Evolutionary conservation across 768 basidiomycete species (phyloP).

Genomic region (Lactarius sanguifluus): DNA sequence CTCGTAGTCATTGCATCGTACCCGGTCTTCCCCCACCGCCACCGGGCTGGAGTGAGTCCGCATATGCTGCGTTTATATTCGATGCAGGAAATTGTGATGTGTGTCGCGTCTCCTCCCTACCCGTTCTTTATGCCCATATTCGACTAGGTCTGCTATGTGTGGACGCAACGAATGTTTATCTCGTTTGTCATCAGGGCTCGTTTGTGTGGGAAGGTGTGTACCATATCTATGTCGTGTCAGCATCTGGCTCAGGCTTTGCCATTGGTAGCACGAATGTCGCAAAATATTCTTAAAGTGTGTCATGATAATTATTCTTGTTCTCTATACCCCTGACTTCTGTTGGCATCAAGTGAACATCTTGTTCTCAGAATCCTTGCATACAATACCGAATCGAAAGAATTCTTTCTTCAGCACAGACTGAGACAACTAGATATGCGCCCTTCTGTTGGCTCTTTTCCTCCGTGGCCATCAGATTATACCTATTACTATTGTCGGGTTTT

Average conservation of each 20-base stretch:
- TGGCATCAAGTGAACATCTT: neutral
- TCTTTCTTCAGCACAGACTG: slow-evolving; percentile 8
- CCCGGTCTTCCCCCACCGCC: slow-evolving; percentile 44
- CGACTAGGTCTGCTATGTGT: slow-evolving; percentile 33
- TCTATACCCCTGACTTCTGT: neutral
- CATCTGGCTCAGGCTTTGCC: neutral
- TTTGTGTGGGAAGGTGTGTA: slow-evolving; percentile 21
- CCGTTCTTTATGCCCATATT: neutral
- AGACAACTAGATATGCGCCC: slow-evolving; percentile 3
- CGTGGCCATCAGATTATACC: neutral
- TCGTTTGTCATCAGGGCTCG: slow-evolving; percentile 23
- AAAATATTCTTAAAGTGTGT: slow-evolving; percentile 8
- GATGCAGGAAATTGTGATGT: slow-evolving; percentile 59
- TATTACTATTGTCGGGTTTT: slow-evolving; percentile 7
- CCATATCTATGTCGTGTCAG: neutral
- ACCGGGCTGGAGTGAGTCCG: slow-evolving; percentile 50
- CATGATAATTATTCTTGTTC: neutral
- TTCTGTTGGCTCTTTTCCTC: neutral
- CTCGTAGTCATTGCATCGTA: slow-evolving; percentile 42
- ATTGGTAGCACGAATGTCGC: slow-evolving; percentile 20
- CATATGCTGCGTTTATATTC: slow-evolving; percentile 66
- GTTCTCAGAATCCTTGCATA: neutral
- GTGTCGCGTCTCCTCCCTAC: slow-evolving; percentile 23
- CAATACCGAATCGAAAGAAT: neutral
- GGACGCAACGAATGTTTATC: slow-evolving; percentile 38